These are phyloP conservation scores for Candida namnaoensis DNA, from an alignment of 805 yeast genomes.

Conservation along the genomic window DNA sequence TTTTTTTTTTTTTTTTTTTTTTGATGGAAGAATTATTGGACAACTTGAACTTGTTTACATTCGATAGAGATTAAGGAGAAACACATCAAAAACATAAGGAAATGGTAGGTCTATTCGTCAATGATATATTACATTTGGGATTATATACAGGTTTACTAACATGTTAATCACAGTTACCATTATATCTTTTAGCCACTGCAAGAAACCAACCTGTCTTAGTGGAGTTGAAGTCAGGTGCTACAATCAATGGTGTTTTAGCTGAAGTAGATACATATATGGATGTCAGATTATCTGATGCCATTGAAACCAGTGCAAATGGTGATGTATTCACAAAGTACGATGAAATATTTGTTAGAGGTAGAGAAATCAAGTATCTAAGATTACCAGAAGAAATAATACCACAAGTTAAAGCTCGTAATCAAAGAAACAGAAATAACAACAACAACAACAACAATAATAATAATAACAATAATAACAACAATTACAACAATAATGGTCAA, in stretches of 20 bases:
- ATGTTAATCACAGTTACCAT: conserved; percentile 56
- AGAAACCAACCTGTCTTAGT: conserved; percentile 82
- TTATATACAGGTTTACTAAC: neutral
- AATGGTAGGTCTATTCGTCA: too few species aligned
- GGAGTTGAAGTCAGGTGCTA: conserved; percentile 88
- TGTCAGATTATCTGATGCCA: conserved; percentile 69
- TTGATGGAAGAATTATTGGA: too few species aligned
- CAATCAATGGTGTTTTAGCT: conserved; percentile 72
- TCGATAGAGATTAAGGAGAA: too few species aligned
- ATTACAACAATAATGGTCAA: conserved; percentile 8
- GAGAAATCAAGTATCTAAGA: conserved; percentile 70
- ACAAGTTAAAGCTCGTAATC: conserved; percentile 59
- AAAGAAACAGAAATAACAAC: conserved; percentile 35
- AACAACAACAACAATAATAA: conserved; percentile 35
- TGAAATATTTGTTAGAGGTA: conserved; percentile 80
- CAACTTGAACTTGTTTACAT: too few species aligned
- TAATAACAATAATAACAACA: conserved; percentile 18
- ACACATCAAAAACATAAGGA: too few species aligned
- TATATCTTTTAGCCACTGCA: conserved; percentile 83
- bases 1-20: too few species aligned
- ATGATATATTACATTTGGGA: too few species aligned
- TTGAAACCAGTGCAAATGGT: conserved; percentile 56
- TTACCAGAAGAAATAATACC: conserved; percentile 73
- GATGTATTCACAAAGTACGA: conserved; percentile 53
- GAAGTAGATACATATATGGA: conserved; percentile 97